phyloP scores from a whole-genome alignment of 2,329 filamentous ascomycete genomes.

The Claviceps humidiphila region DNA sequence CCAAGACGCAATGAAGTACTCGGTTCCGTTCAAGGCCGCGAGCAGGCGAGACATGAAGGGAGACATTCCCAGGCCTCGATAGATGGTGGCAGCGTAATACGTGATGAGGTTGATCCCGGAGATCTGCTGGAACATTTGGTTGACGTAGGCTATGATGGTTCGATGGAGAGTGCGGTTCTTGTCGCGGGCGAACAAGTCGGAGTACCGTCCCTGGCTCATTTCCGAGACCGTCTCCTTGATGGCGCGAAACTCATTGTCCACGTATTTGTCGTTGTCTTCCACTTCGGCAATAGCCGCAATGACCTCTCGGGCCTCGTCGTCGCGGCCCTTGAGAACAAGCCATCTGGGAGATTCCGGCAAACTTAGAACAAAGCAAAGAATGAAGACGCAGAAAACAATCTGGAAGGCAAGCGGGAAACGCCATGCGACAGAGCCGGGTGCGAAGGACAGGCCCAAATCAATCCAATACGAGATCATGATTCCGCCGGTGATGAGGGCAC shows the following conservation, averaged over 20 bases:
- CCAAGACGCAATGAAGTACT: constrained; percentile 52
- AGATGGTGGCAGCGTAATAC: constrained; percentile 49
- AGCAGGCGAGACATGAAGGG: constrained; percentile 44
- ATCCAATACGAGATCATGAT: constrained; percentile 49
- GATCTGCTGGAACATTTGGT: constrained; percentile 55
- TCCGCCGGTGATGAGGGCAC: constrained; percentile 42
- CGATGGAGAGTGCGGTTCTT: constrained; percentile 45
- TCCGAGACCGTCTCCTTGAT: constrained; percentile 60
- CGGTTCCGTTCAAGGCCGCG: constrained; percentile 28
- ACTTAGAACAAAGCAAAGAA: constrained; percentile 37
- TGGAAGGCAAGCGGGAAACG: constrained; percentile 45
- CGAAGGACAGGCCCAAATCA: constrained; percentile 43
- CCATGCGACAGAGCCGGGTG: constrained; percentile 30
- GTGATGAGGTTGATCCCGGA: constrained; percentile 50
- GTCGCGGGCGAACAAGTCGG: constrained; percentile 42
- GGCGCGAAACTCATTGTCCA: constrained; percentile 43
- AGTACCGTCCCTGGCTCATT: constrained; percentile 46
- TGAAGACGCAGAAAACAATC: constrained; percentile 45
- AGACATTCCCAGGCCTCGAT: constrained; percentile 38
- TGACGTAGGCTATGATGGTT: constrained; percentile 45
- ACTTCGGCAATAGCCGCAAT: constrained; percentile 41
- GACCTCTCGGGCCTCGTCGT: constrained; percentile 33
- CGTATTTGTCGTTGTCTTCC: constrained; percentile 41
- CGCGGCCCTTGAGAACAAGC: constrained; percentile 31
- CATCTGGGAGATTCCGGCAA: constrained; percentile 41